Base-by-base conservation (phyloP, 2,329 filamentous ascomycete species). In the Beauveria bassiana region DNA sequence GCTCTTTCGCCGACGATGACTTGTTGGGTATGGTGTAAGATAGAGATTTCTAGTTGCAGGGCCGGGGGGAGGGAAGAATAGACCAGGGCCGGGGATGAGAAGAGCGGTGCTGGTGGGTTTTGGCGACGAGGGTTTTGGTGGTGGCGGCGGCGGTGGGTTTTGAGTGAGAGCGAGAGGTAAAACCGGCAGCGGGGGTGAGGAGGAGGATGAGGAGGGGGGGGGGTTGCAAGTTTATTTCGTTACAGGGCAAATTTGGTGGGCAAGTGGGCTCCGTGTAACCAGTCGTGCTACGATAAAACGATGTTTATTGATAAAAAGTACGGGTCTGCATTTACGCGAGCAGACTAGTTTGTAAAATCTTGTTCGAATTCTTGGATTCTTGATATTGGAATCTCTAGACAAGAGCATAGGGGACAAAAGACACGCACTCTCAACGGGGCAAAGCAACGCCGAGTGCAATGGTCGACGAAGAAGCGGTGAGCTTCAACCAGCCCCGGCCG, bases 1-100 rank as follows among this genome's bases (percentile, higher is more conserved):
- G 75, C 76, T 75, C 73, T 78, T 77, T 77, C 69, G 24, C 45
- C 59, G 45, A 56, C 59, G 59, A 62, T 64, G 56, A 62, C 61
- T 59, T 57, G 61, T 63, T 61, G 59, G 59, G 59, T 61, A 56
- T 50, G 46, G 59, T 61, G 59, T 61, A 61, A 51, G 53, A 61
- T 61, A 59, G 61, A 62, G 61, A 59, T 70, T 63, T 61, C 62
- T 56, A 61, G 58, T 51, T 63, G 62, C 62, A 65, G 61, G 64
- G 53, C 62, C 56, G 51, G 56, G 47, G 56, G 56, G 46, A 31
- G 22, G 22, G 59, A 18, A 59, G 56, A 55, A 50, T 38, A 34
- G 56, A 54, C 55, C 61, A 59, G 56, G 61, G 49, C 55, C 61
- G 42, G 61, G 61, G 61, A 63, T 45, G 58, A 64, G 53, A 52